Evolutionary conservation across 257 asterid genomes (phyloP), one percentile per base, ranked within the genome.

Genomic region (Gynochthodes officinalis): DNA sequence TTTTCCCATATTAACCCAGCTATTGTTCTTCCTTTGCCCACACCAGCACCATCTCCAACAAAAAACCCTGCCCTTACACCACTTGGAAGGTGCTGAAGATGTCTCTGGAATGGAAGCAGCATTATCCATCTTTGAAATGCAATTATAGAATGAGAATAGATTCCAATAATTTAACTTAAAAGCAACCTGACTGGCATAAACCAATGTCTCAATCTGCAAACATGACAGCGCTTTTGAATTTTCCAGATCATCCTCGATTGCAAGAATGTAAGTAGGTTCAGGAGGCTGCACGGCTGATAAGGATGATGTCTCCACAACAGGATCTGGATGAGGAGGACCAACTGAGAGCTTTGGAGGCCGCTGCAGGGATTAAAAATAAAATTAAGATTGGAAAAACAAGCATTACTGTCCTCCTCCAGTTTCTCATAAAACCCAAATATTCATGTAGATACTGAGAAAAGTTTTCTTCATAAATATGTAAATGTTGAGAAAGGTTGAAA

Each of bases 41-140:
- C 95, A 74, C 99, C 98, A 82, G 99, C 99, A 80, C 98, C 98
- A 90, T 95, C 99, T 75, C 99, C 98, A 69, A 92, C 86, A 82
- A 95, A 95, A 90, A 95, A 95, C 2, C 99, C 99, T 67, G 98
- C 99, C 85, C 98, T 86, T 63, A 81, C 77, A 84, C 97, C 92
- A 81, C 75, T 82, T 40, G 96, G 86, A 54, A 95, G 97, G 86
- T 88, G 93, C 80, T 95, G 98, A 79, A 84, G 89, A 83, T 95
- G 99, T 71, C 99, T 90, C 98, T 92, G 91, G 69, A 77, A 75
- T 61, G 65, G 64, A 72, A 73, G 76, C 63, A 76, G 62, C 60
- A 82, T 69, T 46, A 81, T 74, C 48, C n/a, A 70, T 32, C 44
- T 10, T 61, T 59, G 54, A 69, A 69, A 77, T 73, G 77, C 69